These are phyloP conservation scores for Funneliformis caledonium DNA, from an alignment of 371 early-diverging fungal genomes.

Conservation along the genomic window DNA sequence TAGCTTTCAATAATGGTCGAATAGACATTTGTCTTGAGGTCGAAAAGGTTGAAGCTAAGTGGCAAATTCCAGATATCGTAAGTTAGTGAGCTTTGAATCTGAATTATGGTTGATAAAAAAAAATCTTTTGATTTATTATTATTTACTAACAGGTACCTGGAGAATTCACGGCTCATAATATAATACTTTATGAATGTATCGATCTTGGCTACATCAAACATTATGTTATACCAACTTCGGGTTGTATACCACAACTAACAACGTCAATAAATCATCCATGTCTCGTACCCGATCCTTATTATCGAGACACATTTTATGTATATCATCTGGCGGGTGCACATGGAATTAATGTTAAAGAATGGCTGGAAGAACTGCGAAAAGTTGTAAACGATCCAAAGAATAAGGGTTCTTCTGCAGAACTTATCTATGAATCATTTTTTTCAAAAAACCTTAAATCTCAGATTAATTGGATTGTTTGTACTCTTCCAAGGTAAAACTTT, in stretches of 20 bases:
- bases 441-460: slow-evolving; percentile 12
- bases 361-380: slow-evolving; percentile 45
- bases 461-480: slow-evolving; percentile 27
- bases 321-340: slow-evolving; percentile 51
- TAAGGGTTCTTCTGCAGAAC: neutral
- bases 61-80: slow-evolving; percentile 34
- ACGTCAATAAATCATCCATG: slow-evolving; percentile 46
- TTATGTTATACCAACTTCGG: slow-evolving; percentile 43
- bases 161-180: slow-evolving; percentile 30
- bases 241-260: neutral
- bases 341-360: slow-evolving; percentile 44
- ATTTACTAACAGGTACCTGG: neutral
- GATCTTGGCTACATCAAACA: slow-evolving; percentile 46
- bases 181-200: slow-evolving; percentile 50
- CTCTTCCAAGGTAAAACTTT: slow-evolving; percentile 13
- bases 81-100: neutral
- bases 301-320: slow-evolving; percentile 49
- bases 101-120: neutral
- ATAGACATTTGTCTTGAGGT: slow-evolving; percentile 49
- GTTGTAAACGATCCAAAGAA: slow-evolving; percentile 41
- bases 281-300: slow-evolving; percentile 45
- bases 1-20: slow-evolving; percentile 51
- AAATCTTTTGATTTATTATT: neutral
- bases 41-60: slow-evolving; percentile 45
- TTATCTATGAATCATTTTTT: neutral